Percentiles rank a stretch among this genome's conserved stretches.
Evolutionary conservation across 495 filamentous ascomycete species (phyloP).

Genomic region (Thermothielavioides terrestris): DNA sequence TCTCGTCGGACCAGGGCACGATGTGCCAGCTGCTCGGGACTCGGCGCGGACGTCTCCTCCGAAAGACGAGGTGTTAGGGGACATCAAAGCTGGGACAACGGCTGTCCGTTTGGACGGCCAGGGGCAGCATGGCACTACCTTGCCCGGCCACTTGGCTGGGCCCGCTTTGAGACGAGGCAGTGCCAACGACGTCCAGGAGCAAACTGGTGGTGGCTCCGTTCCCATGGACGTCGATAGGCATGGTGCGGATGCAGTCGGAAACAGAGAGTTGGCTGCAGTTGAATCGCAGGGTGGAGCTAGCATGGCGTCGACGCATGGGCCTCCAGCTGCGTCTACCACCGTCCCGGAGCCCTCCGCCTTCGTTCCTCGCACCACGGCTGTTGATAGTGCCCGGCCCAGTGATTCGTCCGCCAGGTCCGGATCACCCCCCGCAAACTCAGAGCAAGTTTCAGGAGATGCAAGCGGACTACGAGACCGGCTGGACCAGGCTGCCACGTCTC

Average conservation of each 20-base stretch:
- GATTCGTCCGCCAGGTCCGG: not conserved
- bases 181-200: not conserved
- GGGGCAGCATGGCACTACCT: not conserved
- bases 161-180: not conserved
- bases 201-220: not conserved
- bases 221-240: conserved; percentile 15
- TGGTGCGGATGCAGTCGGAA: not conserved
- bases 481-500: conserved; percentile 11
- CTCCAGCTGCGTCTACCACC: not conserved
- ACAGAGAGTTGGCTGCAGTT: not conserved
- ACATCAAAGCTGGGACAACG: not conserved
- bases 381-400: not conserved
- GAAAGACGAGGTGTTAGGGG: not conserved
- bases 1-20: not conserved
- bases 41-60: not conserved
- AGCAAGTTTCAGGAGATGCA: not conserved
- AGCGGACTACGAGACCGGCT: not conserved
- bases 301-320: not conserved
- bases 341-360: not conserved
- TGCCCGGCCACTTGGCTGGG: not conserved
- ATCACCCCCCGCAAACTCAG: not conserved
- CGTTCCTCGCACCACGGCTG: not conserved
- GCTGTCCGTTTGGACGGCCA: not conserved
- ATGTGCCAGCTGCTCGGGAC: not conserved
- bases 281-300: not conserved